Conservation (phyloP, 805 yeast genomes). For the Monosporozyma yasuniensis region DNA sequence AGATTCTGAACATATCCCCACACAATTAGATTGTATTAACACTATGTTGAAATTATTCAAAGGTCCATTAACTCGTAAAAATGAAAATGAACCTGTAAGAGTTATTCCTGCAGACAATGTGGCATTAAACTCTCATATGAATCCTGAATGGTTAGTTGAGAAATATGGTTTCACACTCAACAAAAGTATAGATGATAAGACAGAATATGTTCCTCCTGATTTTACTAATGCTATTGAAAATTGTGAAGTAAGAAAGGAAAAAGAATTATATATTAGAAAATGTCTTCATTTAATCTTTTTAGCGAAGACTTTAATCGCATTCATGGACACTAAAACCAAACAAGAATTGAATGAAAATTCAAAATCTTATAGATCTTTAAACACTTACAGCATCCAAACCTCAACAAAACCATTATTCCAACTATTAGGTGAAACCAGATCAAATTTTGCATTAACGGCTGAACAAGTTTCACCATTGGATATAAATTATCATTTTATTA, state of each 20-base stretch:
- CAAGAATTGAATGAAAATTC: conserved; percentile 10
- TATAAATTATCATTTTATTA: conserved; percentile 32
- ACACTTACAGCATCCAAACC: conserved; percentile 15
- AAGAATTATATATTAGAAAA: conserved; percentile 48
- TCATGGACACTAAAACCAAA: conserved; percentile 7
- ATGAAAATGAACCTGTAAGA: conserved; percentile 38
- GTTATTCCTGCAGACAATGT: conserved; percentile 47
- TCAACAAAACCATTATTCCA: conserved; percentile 25
- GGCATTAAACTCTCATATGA: conserved; percentile 47
- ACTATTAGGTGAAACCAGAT: conserved; percentile 22
- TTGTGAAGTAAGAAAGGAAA: conserved; percentile 23
- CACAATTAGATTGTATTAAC: conserved; percentile 47
- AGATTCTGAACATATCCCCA: conserved; percentile 34
- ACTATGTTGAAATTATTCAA: conserved; percentile 55
- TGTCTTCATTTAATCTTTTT: conserved; percentile 44
- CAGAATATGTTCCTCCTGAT: conserved; percentile 41
- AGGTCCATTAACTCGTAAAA: conserved; percentile 49
- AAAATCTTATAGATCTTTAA: conserved; percentile 24
- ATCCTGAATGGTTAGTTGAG: conserved; percentile 42
- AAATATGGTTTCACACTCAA: conserved; percentile 38
- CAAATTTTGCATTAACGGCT: not conserved
- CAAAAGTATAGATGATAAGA: conserved; percentile 17
- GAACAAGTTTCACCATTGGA: conserved; percentile 11
- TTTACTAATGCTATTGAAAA: conserved; percentile 30
- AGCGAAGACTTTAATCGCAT: conserved; percentile 29